Evolutionary conservation across 306 rosid genomes (phyloP), one percentile per base, ranked within the genome.

Genomic region (Corylus heterophylla): DNA sequence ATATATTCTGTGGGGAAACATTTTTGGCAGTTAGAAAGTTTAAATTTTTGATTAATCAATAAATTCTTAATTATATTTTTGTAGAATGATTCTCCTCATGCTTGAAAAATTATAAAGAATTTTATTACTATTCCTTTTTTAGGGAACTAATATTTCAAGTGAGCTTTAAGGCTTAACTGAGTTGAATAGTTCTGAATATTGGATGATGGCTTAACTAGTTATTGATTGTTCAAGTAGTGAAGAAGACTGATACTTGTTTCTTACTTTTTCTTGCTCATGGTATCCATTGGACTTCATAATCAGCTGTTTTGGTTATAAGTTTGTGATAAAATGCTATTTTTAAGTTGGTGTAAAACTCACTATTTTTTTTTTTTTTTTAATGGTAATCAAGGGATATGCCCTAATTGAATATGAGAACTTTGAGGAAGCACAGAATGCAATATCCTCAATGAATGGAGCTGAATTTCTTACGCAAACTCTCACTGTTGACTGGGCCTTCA

Each of bases 401-500:
- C 79, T 89, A 61, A 86, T 89, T 47, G 92, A 89, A 59, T 89
- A 84, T 3, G 92, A 84, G 82, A 84, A 22, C 66, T 86, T 79
- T 73, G 87, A 80, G 77, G 90, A 89, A 85, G 99, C 99, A 62
- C 92, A 91, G 29, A 90, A 86, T 82, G 99, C 99, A 50, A 93
- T 92, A 83, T 83, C 91, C 72, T 86, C 85, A 66, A 83, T 95
- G 97, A 92, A 95, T 79, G 99, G 97, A 44, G 82, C 92, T 80
- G 91, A 82, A 74, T 87, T 95, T 67, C 97, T 95, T 54, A 88
- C 92, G 8, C 98, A 93, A 84, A 84, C 82, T 68, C 73, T 95
- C 72, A 81, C 45, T 55, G 99, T 93, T 72, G 99, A 95, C 74
- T 95, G 99, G 99, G 97, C 99, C 63, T 95, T 95, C 83, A 95